A percentile compares a stretch with the other conserved stretches of the same genome.
phyloP scores from a whole-genome alignment of 2,329 filamentous ascomycete genomes.

The Aspergillus costaricaensis region DNA sequence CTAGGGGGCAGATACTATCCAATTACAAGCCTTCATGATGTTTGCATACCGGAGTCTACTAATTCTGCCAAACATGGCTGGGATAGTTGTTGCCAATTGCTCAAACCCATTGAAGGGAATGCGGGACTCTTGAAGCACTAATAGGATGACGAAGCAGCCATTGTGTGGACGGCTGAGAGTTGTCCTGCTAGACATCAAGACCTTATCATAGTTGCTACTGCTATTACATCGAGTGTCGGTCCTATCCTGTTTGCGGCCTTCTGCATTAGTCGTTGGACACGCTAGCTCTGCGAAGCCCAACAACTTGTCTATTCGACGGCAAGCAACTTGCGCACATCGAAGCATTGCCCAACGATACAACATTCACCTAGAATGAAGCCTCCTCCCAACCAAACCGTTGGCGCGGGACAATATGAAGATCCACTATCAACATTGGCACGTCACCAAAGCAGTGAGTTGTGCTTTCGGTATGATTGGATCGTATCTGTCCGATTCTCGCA shows the following conservation, averaged over 20 bases:
- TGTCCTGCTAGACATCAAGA: constrained; percentile 46
- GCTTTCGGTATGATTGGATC: constrained; percentile 35
- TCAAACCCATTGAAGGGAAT: too few species aligned
- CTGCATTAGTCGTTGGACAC: neutral
- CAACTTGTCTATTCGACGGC: constrained; percentile 39
- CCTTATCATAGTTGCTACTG: too few species aligned
- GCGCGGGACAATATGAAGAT: constrained; percentile 32
- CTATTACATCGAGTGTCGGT: constrained; percentile 46
- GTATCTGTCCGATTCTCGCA: constrained; percentile 38
- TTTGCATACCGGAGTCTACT: constrained; percentile 13
- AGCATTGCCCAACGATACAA: constrained; percentile 39
- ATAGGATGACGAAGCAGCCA: constrained; percentile 60
- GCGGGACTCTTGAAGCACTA: constrained; percentile 50
- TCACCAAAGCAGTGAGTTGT: constrained; percentile 30
- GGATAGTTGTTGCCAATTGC: too few species aligned
- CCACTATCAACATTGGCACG: constrained; percentile 37
- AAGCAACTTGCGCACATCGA: constrained; percentile 20
- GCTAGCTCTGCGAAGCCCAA: constrained; percentile 27
- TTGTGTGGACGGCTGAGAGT: constrained; percentile 59
- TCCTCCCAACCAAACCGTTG: constrained; percentile 34
- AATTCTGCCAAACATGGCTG: constrained; percentile 44
- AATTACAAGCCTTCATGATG: constrained; percentile 25
- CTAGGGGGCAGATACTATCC: constrained; percentile 33
- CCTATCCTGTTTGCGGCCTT: constrained; percentile 42
- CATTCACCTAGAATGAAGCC: too few species aligned